Evolutionary conservation across 495 filamentous ascomycete genomes (phyloP).

Genomic region (Penicillium silybi): DNA sequence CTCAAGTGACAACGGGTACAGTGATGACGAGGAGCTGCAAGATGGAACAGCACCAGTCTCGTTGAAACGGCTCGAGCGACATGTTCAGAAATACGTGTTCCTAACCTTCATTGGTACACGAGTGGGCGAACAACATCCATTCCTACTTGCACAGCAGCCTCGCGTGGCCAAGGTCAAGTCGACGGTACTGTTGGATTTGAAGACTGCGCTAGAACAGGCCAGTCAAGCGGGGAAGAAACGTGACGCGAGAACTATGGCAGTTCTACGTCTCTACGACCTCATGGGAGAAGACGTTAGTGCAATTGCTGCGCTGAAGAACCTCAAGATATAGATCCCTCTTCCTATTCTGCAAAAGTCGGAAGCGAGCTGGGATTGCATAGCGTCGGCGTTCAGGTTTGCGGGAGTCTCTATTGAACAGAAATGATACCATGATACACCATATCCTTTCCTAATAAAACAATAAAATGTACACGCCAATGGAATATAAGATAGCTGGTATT

Average conservation of each 20-base stretch:
- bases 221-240: slow-evolving; percentile 50
- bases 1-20: slow-evolving; percentile 51
- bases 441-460: slow-evolving; percentile 45
- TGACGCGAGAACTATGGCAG: slow-evolving; percentile 56
- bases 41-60: slow-evolving; percentile 42
- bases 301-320: slow-evolving; percentile 55
- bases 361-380: slow-evolving; percentile 35
- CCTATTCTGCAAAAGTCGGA: not conserved
- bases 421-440: slow-evolving; percentile 53
- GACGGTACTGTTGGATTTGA: slow-evolving; percentile 80
- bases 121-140: slow-evolving; percentile 61
- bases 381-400: slow-evolving; percentile 35
- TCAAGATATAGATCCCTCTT: slow-evolving; percentile 46
- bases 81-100: slow-evolving; percentile 55
- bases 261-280: slow-evolving; percentile 72
- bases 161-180: slow-evolving; percentile 61
- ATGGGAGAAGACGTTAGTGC: slow-evolving; percentile 73
- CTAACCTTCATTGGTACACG: slow-evolving; percentile 47
- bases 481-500: slow-evolving; percentile 34
- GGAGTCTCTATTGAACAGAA: slow-evolving; percentile 32
- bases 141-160: slow-evolving; percentile 54
- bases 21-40: slow-evolving; percentile 48
- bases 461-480: slow-evolving; percentile 37
- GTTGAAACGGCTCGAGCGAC: slow-evolving; percentile 49
- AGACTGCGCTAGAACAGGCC: slow-evolving; percentile 71